Evolutionary conservation across 495 filamentous ascomycete genomes (phyloP).

Genomic region (Neurospora discreta): DNA sequence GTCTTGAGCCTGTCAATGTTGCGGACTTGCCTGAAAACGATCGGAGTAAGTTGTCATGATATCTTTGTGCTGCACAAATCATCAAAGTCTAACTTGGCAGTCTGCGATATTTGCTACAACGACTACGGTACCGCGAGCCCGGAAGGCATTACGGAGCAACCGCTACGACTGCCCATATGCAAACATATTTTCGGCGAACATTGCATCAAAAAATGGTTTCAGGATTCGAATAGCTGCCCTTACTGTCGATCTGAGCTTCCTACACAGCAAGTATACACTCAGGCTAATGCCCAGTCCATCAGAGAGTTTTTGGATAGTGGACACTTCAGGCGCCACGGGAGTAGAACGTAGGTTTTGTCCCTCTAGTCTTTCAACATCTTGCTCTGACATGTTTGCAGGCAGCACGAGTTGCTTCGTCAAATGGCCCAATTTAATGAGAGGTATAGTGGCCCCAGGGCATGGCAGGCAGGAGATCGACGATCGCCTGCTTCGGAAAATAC

Average conservation of each 20-base stretch:
- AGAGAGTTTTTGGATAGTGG: slow-evolving; percentile 10
- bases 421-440: slow-evolving; percentile 4
- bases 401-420: slow-evolving; percentile 1
- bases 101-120: slow-evolving; percentile 48
- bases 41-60: slow-evolving; percentile 29
- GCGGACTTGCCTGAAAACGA: slow-evolving; percentile 32
- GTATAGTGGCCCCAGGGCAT: slow-evolving; percentile 1
- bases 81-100: slow-evolving; percentile 17
- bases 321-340: background rate
- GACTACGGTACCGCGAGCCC: slow-evolving; percentile 40
- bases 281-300: slow-evolving; percentile 4
- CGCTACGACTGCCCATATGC: slow-evolving; percentile 43
- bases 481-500: slow-evolving; percentile 26
- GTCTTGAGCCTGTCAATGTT: slow-evolving; percentile 33
- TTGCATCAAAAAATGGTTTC: slow-evolving; percentile 51
- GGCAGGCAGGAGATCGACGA: slow-evolving; percentile 22
- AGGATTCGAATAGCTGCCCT: slow-evolving; percentile 47
- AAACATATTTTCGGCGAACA: slow-evolving; percentile 49
- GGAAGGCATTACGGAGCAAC: slow-evolving; percentile 39
- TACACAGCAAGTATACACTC: slow-evolving; percentile 26
- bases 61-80: background rate
- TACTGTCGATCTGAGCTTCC: slow-evolving; percentile 47
- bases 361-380: background rate
- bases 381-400: background rate
- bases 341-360: background rate